phyloP scores from a whole-genome alignment of 768 basidiomycete species.

The Strobilomyces confusus region DNA sequence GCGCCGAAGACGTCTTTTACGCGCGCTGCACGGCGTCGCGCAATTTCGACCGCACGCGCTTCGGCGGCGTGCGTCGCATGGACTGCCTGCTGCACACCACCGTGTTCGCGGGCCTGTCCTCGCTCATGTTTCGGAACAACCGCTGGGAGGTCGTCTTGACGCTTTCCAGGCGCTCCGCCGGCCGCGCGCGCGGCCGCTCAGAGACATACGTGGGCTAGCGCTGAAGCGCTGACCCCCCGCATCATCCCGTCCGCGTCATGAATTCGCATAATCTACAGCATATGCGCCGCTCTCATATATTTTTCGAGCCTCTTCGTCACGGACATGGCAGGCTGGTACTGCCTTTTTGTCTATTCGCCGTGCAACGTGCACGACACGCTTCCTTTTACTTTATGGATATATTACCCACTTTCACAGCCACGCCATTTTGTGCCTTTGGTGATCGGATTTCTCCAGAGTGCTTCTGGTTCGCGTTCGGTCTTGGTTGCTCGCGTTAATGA shows the following conservation, averaged over 20 bases:
- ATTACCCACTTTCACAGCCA: constrained; percentile 5
- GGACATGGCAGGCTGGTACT: constrained; percentile 10
- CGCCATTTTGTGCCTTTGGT: not conserved
- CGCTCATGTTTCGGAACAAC: constrained; percentile 33
- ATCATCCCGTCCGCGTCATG: not conserved
- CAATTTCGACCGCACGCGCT: constrained; percentile 33
- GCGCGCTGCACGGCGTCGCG: constrained; percentile 41
- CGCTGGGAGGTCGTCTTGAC: constrained; percentile 44
- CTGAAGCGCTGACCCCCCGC: not conserved
- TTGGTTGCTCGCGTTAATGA: not conserved
- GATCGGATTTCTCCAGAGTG: constrained; percentile 9
- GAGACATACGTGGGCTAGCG: not conserved
- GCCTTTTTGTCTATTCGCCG: not conserved
- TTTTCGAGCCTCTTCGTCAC: not conserved
- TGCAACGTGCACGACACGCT: not conserved
- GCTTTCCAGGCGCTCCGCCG: constrained; percentile 35
- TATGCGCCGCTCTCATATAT: not conserved
- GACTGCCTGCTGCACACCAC: constrained; percentile 50
- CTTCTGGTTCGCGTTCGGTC: not conserved
- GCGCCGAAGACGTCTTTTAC: constrained; percentile 41
- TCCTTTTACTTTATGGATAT: constrained; percentile 2
- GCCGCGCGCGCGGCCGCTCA: not conserved
- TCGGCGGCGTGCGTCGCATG: constrained; percentile 42
- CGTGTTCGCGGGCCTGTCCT: constrained; percentile 49
- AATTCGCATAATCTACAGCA: constrained; percentile 4